Evolutionary conservation across 2,329 filamentous ascomycete species (phyloP).

Genomic region (Lecanosticta acicola): DNA sequence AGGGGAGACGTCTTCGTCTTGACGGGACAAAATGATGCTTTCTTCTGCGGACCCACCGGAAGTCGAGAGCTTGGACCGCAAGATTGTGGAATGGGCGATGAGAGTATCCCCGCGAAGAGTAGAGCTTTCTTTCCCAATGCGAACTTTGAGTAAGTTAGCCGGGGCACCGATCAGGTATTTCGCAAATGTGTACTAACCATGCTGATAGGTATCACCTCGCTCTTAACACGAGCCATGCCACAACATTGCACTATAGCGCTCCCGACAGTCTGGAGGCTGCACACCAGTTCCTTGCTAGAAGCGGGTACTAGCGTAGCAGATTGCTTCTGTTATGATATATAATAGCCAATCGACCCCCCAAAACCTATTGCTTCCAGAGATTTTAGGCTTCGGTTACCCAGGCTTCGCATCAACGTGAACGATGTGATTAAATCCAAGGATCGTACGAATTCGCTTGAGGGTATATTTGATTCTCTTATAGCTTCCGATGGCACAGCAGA

Average conservation of each 20-base stretch:
- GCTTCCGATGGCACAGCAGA: too few relatives aligned
- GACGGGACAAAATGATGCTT: conserved; percentile 17
- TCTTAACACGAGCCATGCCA: conserved; percentile 17
- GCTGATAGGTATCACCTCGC: conserved; percentile 2
- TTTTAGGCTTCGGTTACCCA: too few relatives aligned
- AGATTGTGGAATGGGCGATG: conserved; percentile 12
- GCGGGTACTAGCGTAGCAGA: conserved; percentile 8
- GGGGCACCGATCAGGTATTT: too few relatives aligned
- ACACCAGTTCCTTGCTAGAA: conserved; percentile 15
- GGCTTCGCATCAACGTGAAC: too few relatives aligned
- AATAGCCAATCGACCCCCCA: neutral
- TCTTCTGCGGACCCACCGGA: conserved; percentile 19
- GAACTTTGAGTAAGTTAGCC: conserved; percentile 8
- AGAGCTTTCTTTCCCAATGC: conserved; percentile 14
- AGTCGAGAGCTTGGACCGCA: conserved; percentile 14
- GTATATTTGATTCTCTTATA: too few relatives aligned
- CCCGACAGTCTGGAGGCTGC: conserved; percentile 10
- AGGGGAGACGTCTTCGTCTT: conserved; percentile 14
- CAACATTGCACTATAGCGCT: conserved; percentile 14
- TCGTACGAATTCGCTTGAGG: too few relatives aligned
- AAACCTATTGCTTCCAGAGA: too few relatives aligned
- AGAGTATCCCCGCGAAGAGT: conserved; percentile 14
- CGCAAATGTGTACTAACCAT: too few relatives aligned
- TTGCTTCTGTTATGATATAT: too few relatives aligned
- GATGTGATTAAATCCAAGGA: too few relatives aligned